phyloP scores from a whole-genome alignment of 108 stramenopile species.

The Skeletonema marinoi region DNA sequence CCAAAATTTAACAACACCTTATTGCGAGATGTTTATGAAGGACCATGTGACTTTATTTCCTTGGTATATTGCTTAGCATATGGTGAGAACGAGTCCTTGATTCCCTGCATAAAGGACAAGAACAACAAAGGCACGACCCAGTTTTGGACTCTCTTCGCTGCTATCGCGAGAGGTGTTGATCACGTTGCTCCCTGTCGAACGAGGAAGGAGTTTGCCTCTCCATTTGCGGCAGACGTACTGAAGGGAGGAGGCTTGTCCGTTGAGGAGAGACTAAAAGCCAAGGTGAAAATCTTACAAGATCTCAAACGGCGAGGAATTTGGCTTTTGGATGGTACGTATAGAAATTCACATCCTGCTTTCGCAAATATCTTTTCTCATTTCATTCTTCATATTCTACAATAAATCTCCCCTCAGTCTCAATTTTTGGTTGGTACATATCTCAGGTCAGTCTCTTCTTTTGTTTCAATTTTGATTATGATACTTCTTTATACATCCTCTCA shows the following conservation, averaged over 20 bases:
- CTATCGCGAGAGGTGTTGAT: constrained; percentile 42
- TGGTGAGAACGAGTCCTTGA: constrained; percentile 38
- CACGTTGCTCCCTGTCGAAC: constrained; percentile 4
- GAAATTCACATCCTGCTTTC: neutral
- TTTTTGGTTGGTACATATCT: constrained; percentile 59
- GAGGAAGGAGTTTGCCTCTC: constrained; percentile 7
- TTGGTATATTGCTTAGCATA: constrained; percentile 50
- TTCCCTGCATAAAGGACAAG: constrained; percentile 9
- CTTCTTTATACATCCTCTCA: too few species aligned
- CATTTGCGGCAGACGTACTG: constrained; percentile 40
- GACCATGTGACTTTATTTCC: constrained; percentile 36
- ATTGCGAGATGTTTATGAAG: constrained; percentile 20
- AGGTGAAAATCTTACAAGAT: constrained; percentile 32
- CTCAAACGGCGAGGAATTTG: constrained; percentile 45
- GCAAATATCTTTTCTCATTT: neutral
- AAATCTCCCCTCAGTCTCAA: constrained; percentile 6
- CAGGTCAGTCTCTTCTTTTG: too few species aligned
- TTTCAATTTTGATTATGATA: too few species aligned
- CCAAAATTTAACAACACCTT: constrained; percentile 18
- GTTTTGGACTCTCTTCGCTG: constrained; percentile 53
- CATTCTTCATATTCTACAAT: neutral
- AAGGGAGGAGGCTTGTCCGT: constrained; percentile 32
- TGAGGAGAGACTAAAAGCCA: constrained; percentile 38
- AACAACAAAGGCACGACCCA: constrained; percentile 50
- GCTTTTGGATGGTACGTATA: constrained; percentile 31